Percentiles rank a stretch among this genome's conserved stretches.
Evolutionary conservation across 257 asterid species (phyloP).

Genomic region (Solanum habrochaites): DNA sequence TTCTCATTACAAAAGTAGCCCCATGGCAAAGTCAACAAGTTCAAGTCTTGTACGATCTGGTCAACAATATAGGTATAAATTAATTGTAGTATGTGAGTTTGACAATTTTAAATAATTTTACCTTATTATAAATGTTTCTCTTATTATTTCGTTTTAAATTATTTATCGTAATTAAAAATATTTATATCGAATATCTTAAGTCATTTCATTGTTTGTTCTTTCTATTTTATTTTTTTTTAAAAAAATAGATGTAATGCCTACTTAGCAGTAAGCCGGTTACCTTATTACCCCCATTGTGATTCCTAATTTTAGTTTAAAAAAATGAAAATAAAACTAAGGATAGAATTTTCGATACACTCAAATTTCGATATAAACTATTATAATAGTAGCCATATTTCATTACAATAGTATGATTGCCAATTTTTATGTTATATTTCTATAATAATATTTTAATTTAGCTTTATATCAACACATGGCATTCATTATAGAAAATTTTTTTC

Average conservation of each 20-base stretch:
- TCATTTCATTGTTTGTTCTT: not conserved
- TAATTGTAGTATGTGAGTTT: not conserved
- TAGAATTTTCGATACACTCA: not conserved
- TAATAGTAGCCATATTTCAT: too few species aligned
- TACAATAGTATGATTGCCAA: too few species aligned
- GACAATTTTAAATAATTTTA: not conserved
- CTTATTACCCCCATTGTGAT: not conserved
- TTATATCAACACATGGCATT: not conserved
- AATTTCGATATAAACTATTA: too few species aligned
- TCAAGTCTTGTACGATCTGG: not conserved
- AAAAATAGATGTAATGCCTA: not conserved
- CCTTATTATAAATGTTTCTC: not conserved
- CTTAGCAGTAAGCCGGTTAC: not conserved
- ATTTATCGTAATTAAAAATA: not conserved
- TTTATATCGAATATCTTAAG: not conserved
- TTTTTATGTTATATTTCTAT: not conserved
- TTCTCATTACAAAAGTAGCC: not conserved
- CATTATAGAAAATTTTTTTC: not conserved
- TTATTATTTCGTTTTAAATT: not conserved
- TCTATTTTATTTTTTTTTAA: not conserved
- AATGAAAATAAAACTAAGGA: not conserved
- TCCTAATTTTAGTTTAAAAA: not conserved
- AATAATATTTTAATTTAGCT: too few species aligned
- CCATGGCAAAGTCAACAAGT: not conserved
- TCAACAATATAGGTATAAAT: not conserved